Evolutionary conservation across 2,329 filamentous ascomycete genomes (phyloP), one percentile per base, ranked within the genome.

Genomic region (Penicillium sumatraense): DNA sequence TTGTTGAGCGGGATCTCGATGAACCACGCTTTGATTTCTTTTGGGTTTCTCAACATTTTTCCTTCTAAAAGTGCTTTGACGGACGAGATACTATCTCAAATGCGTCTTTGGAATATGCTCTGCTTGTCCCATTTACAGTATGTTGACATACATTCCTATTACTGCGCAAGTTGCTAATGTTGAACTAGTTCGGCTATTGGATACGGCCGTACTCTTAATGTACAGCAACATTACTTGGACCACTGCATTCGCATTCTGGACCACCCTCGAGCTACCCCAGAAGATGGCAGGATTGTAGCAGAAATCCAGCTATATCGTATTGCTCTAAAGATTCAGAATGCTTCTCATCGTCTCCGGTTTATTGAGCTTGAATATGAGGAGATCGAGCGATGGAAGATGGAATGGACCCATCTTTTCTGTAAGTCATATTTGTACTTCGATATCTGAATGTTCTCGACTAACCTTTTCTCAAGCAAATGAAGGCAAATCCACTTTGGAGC

Each of bases 1-100:
- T 61, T 73, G 42, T 52, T 73, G 58, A 73, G 70, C 62, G 70
- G 70, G 54, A 69, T 70, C 57, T 69, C 70, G 27, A 70, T 72
- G 48, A 71, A 73, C 47, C 70, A 73, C 61, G 70, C 70, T 26
- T 55, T 65, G 21, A 58, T 55, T 29, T 61, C 62, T 21, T 65
- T 66, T 45, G 45, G 42, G 33, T 64, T 66, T 42, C 49, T 66
- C 48, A 62, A 61, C 35, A 51, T 33, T 16, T 21, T 36, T 9
- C 53, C 61, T 7, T 51, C 53, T 20, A 69, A 71, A 40, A 62
- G 56, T 42, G 50, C 65, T 38, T 59, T 69, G 18, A 59, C 63
- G 20, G 67, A 70, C 50, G 67, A 71, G n/a, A 64, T 66, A 51
- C 59, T 71, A 16, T 51, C 62, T 23, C 67, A 70, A 44, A 54